Base-by-base conservation (phyloP, 352 stramenopile species). In the Pythium brassicae region DNA sequence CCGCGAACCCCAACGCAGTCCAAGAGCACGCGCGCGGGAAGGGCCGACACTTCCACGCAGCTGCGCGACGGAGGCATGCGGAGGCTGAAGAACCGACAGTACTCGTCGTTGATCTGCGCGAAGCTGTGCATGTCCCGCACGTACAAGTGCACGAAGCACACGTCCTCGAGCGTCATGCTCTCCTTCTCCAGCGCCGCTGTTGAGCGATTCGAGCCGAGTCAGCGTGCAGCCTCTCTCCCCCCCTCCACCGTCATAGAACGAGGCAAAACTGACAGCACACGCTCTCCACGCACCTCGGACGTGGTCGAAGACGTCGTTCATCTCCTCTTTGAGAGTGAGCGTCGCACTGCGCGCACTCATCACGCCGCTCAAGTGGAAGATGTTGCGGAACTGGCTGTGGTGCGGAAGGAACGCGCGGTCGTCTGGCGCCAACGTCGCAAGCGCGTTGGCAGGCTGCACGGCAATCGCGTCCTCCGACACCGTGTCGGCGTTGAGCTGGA, bases 111-210 rank as follows among this genome's bases (percentile, higher is more conserved):
- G 50, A 99, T 87, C 20, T 72, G 77, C 4, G 62, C 70, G 69
- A 99, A 99, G 40, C 93, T 69, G 19, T 57, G 66, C 82, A 99
- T 99, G 71, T 98, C 79, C 10, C 79, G 81, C 2, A 99, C 75
- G 62, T 98, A 99, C 20, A 99, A 58, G 64, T 99, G 95, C 19
- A 99, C 94, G 70, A 98, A 99, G 50, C 96, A 85, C 12, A 98
- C 86, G 64, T 99, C 95, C 35, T 85, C 67, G 35, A 97, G 56
- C 3, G 71, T 75, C 72, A 89, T 79, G n/a, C 55, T 37, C 53
- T 88, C 55, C 19, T 55, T 52, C 4, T 45, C 47, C 19, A 94
- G 63, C 15, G 50, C 35, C 1, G 53, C 63, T 66, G 43, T 46
- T 14, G 20, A 39, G 7, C 7, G 57, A 39, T 7, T 7, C 9